Percentiles rank a stretch among this genome's conserved stretches.
Evolutionary conservation across 2,329 filamentous ascomycete genomes (phyloP).

Genomic region (Torrubiellomyces zombiae): DNA sequence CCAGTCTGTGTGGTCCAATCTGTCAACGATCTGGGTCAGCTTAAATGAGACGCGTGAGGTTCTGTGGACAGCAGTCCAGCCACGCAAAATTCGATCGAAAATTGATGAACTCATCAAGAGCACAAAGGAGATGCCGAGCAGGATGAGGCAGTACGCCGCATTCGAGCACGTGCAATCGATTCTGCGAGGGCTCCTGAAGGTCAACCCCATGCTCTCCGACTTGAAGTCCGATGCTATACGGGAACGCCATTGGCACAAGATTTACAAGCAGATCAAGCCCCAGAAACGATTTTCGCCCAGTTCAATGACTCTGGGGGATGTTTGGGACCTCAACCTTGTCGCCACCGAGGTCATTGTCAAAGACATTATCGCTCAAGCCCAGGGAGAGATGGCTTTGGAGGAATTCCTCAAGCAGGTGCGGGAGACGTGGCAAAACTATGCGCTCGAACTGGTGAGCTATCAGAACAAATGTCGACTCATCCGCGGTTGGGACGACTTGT

Average conservation of each 20-base stretch:
- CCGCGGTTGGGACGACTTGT: conserved; percentile 93
- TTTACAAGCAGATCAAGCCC: conserved; percentile 89
- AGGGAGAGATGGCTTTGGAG: conserved; percentile 95
- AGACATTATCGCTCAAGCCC: conserved; percentile 86
- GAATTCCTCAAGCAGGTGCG: conserved; percentile 94
- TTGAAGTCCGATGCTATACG: conserved; percentile 93
- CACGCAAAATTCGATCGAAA: conserved; percentile 75
- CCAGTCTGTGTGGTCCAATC: conserved; percentile 91
- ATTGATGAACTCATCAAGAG: conserved; percentile 91
- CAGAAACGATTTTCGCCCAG: conserved; percentile 87
- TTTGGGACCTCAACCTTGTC: conserved; percentile 90
- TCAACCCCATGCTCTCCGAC: conserved; percentile 74
- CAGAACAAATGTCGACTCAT: conserved; percentile 97
- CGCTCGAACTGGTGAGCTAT: conserved; percentile 87
- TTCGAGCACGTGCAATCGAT: conserved; percentile 96
- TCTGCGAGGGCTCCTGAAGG: conserved; percentile 74
- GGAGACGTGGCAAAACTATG: conserved; percentile 92
- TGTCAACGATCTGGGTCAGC: conserved; percentile 93
- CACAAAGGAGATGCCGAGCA: conserved; percentile 97
- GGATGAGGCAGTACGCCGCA: conserved; percentile 98
- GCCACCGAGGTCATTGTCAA: conserved; percentile 77
- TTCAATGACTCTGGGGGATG: conserved; percentile 91
- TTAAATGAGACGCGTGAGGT: conserved; percentile 85
- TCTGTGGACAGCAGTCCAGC: conserved; percentile 89
- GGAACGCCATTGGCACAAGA: conserved; percentile 93